Evolutionary conservation across 257 asterid genomes (phyloP), one percentile per base, ranked within the genome.

Genomic region (Avicennia marina): DNA sequence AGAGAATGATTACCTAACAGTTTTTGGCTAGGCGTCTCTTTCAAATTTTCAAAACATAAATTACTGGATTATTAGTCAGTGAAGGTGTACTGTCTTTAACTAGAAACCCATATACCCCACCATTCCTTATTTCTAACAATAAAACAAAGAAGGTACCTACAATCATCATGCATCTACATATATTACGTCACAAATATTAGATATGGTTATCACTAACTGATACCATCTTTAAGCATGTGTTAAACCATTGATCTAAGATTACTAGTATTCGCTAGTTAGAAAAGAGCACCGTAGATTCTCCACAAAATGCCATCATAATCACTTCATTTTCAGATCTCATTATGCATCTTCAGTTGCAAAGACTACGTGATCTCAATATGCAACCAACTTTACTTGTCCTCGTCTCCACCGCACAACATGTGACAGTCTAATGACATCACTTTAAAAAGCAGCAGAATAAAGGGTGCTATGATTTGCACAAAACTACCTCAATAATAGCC

Each of bases 31-130:
- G 56, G 59, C 34, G 64, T 57, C 69, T 25, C 41, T 60, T 42
- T 47, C 63, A 48, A 60, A 57, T 4, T 24, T 44, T 51, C 39
- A 56, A 44, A 39, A 53, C 34, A 41, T 11, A 21, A 24, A 43
- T 46, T 4, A 22, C 31, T 61, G 63, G 41, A 50, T 13, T 19
- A 61, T 58, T 7, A 43, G 75, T 36, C 52, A 31, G n/a, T n/a
- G n/a, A n/a, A n/a, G n/a, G n/a, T n/a, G n/a, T n/a, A n/a, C n/a
- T n/a, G n/a, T n/a, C 27, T 39, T 20, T 39, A 54, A 56, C 63
- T 41, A 56, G 17, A 32, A 54, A 19, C 52, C 56, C 9, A 5
- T 17, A 19, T 32, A 19, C 17, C 19, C 41, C 56, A 50, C 11
- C 33, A 48, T 21, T 46, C 17, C 63, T 47, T 39, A 18, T 36